Conservation (phyloP, 116 monocot species). For the Iris pallida region DNA sequence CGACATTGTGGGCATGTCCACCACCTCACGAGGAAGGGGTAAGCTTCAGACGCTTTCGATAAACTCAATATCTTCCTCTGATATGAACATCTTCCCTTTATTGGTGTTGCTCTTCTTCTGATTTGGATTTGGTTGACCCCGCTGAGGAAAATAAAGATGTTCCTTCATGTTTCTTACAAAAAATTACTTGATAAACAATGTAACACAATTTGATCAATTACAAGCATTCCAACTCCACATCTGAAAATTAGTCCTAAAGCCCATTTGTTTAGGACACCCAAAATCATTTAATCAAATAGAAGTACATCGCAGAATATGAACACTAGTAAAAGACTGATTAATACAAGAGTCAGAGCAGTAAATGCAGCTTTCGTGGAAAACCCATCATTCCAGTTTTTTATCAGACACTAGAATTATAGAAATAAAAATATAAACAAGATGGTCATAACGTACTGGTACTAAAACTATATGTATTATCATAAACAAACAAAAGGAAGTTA, state of each 20-base stretch:
- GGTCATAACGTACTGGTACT: not conserved
- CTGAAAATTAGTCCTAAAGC: too few species aligned
- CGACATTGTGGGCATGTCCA: too few species aligned
- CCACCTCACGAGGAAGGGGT: not conserved
- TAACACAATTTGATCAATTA: not conserved
- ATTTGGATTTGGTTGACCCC: conserved; percentile 34
- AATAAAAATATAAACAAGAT: not conserved
- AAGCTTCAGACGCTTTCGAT: not conserved
- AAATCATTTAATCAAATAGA: too few species aligned
- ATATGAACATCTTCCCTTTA: conserved; percentile 56
- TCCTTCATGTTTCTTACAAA: too few species aligned
- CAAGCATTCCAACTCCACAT: not conserved
- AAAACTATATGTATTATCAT: not conserved
- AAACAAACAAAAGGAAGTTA: not conserved
- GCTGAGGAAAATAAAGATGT: conserved; percentile 18
- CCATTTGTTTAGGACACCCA: too few species aligned
- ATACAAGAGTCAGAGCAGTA: too few species aligned
- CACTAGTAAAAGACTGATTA: too few species aligned
- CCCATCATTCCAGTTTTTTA: too few species aligned
- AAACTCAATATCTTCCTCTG: conserved; percentile 58
- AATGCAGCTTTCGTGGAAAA: too few species aligned
- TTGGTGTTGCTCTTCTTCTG: conserved; percentile 36
- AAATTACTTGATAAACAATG: not conserved
- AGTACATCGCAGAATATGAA: too few species aligned
- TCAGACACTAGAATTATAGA: too few species aligned